Evolutionary conservation across 73 alveolate species (phyloP).

Genomic region (Tetrahymena borealis): DNA sequence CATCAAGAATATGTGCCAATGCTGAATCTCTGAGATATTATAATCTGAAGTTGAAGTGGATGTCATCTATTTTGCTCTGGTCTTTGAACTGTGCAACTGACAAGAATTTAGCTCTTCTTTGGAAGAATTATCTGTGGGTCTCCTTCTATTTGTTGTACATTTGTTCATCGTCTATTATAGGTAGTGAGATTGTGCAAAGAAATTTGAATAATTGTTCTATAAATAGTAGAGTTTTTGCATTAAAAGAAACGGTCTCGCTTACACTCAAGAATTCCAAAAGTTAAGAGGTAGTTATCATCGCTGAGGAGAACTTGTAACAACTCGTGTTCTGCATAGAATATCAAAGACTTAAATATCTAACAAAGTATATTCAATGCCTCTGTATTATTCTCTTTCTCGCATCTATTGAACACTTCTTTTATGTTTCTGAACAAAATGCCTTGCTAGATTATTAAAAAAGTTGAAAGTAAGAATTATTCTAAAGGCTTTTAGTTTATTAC

Average conservation of each 20-base stretch:
- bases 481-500: not conserved
- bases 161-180: not conserved
- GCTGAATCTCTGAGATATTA: not conserved
- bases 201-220: not conserved
- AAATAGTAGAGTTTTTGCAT: not conserved
- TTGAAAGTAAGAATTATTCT: not conserved
- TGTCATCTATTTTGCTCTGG: not conserved
- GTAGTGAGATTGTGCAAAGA: not conserved
- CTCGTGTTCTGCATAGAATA: not conserved
- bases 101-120: not conserved
- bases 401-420: not conserved
- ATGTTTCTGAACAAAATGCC: not conserved
- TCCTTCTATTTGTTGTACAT: slow-evolving; percentile 1
- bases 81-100: not conserved
- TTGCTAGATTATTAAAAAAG: not conserved
- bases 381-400: not conserved
- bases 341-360: not conserved
- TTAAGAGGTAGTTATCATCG: not conserved
- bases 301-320: not conserved
- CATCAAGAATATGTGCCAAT: not conserved
- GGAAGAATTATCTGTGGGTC: not conserved
- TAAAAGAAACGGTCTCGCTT: not conserved
- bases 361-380: not conserved
- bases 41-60: not conserved
- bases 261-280: not conserved